These are phyloP conservation scores for Colletotrichum nymphaeae DNA, from an alignment of 2,329 filamentous ascomycete genomes.

Conservation along the genomic window DNA sequence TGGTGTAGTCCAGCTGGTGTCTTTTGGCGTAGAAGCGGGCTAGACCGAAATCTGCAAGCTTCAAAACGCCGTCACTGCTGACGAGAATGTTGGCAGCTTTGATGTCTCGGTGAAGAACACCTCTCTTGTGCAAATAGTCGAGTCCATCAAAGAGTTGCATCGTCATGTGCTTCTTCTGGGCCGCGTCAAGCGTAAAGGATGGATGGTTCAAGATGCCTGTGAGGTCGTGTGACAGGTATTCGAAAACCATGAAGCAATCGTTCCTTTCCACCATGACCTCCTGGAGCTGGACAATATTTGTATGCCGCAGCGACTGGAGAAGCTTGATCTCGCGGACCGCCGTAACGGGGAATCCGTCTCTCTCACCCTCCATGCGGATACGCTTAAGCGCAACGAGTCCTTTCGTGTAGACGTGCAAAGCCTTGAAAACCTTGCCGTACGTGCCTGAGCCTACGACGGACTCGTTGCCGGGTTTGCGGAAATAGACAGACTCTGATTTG, in stretches of 20 bases:
- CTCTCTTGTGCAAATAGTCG: slow-evolving; percentile 90
- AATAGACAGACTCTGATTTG: slow-evolving; percentile 89
- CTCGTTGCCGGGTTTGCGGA: slow-evolving; percentile 95
- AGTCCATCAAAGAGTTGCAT: slow-evolving; percentile 94
- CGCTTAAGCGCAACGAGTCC: slow-evolving; percentile 87
- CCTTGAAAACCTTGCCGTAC: slow-evolving; percentile 96
- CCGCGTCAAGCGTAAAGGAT: slow-evolving; percentile 83
- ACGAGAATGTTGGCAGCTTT: slow-evolving; percentile 98
- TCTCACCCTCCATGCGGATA: slow-evolving; percentile 93
- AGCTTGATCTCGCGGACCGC: slow-evolving; percentile 92
- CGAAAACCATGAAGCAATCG: slow-evolving; percentile 99
- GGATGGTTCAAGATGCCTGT: slow-evolving; percentile 96
- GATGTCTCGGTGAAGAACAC: slow-evolving; percentile 97
- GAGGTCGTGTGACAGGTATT: slow-evolving; percentile 95
- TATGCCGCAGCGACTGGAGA: slow-evolving; percentile 85
- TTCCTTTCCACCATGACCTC: slow-evolving; percentile 99
- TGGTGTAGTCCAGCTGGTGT: slow-evolving; percentile 93
- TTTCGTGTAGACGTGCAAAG: slow-evolving; percentile 90
- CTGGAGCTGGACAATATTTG: slow-evolving; percentile 84
- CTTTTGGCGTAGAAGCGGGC: slow-evolving; percentile 96
- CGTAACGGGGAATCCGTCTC: slow-evolving; percentile 91
- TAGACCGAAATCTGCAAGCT: slow-evolving; percentile 95
- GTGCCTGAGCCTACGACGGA: slow-evolving; percentile 96
- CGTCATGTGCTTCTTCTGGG: slow-evolving; percentile 93
- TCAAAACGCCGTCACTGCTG: slow-evolving; percentile 87